These are phyloP conservation scores for Exophiala lecanii-corni DNA, from an alignment of 2,329 filamentous ascomycete genomes.

Conservation along the genomic window DNA sequence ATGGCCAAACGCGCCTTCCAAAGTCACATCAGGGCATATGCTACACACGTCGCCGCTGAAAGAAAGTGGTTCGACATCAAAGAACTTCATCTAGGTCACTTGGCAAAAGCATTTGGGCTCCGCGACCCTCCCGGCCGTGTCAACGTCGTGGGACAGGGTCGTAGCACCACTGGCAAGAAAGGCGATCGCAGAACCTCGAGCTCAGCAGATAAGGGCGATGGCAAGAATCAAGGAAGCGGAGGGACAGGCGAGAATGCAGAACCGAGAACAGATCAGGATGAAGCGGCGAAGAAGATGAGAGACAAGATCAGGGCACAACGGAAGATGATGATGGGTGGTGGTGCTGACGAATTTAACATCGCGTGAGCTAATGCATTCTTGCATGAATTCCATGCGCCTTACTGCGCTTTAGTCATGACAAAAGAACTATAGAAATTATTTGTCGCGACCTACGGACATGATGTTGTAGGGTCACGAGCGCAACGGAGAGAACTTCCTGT, in stretches of 20 bases:
- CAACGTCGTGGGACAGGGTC: conserved; percentile 45
- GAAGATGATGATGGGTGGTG: conserved; percentile 47
- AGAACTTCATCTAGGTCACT: conserved; percentile 82
- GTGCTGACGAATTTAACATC: conserved; percentile 56
- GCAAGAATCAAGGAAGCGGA: conserved; percentile 24
- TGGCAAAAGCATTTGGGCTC: conserved; percentile 88
- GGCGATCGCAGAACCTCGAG: conserved; percentile 28
- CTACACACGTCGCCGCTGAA: conserved; percentile 85
- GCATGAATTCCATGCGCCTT: no score
- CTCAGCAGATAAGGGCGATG: conserved; percentile 30
- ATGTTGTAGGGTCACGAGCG: no score
- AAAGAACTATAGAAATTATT: no score
- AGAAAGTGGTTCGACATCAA: conserved; percentile 87
- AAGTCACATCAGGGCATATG: conserved; percentile 89
- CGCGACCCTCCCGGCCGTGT: conserved; percentile 85
- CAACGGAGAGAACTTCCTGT: no score
- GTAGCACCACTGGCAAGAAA: conserved; percentile 36
- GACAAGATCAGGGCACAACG: conserved; percentile 47
- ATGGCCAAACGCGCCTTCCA: conserved; percentile 81
- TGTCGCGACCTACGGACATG: no score
- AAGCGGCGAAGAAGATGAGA: conserved; percentile 51
- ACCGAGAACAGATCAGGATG: conserved; percentile 33
- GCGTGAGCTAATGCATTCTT: conserved; percentile 41
- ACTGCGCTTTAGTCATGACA: no score
- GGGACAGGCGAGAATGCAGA: conserved; percentile 27